phyloP scores from a whole-genome alignment of 2,329 filamentous ascomycete species.

The Pseudocercospora fuligena region DNA sequence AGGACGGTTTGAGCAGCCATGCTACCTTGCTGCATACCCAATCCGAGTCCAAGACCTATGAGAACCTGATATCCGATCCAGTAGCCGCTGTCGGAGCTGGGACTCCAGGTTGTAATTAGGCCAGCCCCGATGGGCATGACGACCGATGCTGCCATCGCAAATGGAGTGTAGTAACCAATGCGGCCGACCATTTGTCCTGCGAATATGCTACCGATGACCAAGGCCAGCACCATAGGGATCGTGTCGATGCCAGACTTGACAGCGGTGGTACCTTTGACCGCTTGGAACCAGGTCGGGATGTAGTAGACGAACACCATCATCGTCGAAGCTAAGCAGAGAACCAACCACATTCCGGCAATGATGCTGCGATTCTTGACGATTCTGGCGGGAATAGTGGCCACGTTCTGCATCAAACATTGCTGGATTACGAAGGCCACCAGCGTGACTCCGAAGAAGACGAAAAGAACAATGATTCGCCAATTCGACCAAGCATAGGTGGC shows the following conservation, averaged over 20 bases:
- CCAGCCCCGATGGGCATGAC: slow-evolving; percentile 52
- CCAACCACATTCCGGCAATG: slow-evolving; percentile 44
- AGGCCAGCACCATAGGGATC: slow-evolving; percentile 50
- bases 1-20: slow-evolving; percentile 48
- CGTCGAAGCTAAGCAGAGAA: slow-evolving; percentile 46
- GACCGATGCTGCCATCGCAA: slow-evolving; percentile 45
- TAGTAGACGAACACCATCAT: slow-evolving; percentile 54
- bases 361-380: slow-evolving; percentile 52
- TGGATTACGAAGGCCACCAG: slow-evolving; percentile 47
- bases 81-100: slow-evolving; percentile 42
- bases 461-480: slow-evolving; percentile 50
- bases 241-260: slow-evolving; percentile 54
- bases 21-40: slow-evolving; percentile 48
- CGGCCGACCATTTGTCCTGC: slow-evolving; percentile 44
- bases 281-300: slow-evolving; percentile 53
- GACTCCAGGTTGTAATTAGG: slow-evolving; percentile 50
- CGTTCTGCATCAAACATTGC: slow-evolving; percentile 48
- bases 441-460: slow-evolving; percentile 47
- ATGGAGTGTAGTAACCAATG: slow-evolving; percentile 54
- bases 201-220: slow-evolving; percentile 44
- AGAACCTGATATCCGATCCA: slow-evolving; percentile 59
- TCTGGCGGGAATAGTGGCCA: slow-evolving; percentile 49
- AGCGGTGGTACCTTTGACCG: slow-evolving; percentile 51
- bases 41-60: slow-evolving; percentile 50
- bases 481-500: slow-evolving; percentile 48